Base-by-base conservation (phyloP, 1,139 yeast species). In the Saccharomyces hybrid region DNA sequence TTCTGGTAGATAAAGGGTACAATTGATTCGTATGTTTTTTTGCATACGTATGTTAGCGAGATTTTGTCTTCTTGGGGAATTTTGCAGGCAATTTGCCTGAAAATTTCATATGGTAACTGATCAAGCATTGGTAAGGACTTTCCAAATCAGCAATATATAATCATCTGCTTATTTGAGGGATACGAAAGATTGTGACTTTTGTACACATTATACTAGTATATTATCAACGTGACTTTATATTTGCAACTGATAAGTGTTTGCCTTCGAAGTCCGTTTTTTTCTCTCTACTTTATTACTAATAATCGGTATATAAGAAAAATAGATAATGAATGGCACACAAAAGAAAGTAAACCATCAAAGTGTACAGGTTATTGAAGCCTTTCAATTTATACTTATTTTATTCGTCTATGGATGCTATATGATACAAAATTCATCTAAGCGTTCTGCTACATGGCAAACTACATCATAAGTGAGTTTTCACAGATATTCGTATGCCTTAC, bases 41-140 rank as follows among this genome's bases (percentile, higher is more conserved):
- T 63, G 9, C 66, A 63, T 5, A 65, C 64, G 52, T 62, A 61
- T 4, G 64, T 58, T 34, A 69, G 47, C 5, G 64, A 51, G 2
- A 62, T 55, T 56, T 64, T 63, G 49, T 69, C 72, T 14, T 57
- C 57, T 50, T 67, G 71, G 1, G 67, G 49, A 5, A 68, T 34
- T 9, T 34, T 54, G 4, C 49, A 25, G 9, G 59, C 56, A 9
- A 69, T 55, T 14, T 54, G 53, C 3, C 53, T 52, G 47, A 62
- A 58, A 25, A 67, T 55, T 30, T 69, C 69, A 42, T 57, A 46
- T 1, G 70, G 70, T 11, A 69, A 41, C 27, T 50, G 52, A 27
- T 65, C 65, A 5, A 69, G 51, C 70, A 68, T 67, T 7, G 23
- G 13, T 38, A 23, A 7, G 16, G 14, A 26, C 30, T 25, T 51